A percentile compares a stretch with the other conserved stretches of the same genome.
These are phyloP conservation scores for Pyrenula aspistea DNA, from an alignment of 495 filamentous ascomycete genomes.

Conservation along the genomic window DNA sequence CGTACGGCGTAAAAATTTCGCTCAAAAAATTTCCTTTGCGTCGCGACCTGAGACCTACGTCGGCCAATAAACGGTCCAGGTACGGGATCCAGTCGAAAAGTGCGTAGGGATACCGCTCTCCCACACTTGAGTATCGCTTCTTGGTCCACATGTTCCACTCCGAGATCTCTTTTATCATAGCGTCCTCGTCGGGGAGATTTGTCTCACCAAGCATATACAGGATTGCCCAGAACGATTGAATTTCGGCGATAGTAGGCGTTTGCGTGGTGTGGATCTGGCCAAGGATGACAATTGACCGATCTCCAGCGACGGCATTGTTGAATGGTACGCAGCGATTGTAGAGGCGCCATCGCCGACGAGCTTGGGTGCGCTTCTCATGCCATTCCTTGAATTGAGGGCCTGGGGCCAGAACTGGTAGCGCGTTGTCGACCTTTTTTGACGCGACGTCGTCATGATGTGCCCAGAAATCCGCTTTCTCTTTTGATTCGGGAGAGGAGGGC, in stretches of 20 bases:
- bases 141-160: constrained; percentile 23
- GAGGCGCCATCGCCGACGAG: constrained; percentile 10
- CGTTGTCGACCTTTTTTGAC: constrained; percentile 13
- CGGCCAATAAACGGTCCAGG: constrained; percentile 2
- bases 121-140: constrained; percentile 20
- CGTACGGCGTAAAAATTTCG: neutral
- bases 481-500: neutral
- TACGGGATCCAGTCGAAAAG: constrained; percentile 15
- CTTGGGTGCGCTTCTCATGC: neutral
- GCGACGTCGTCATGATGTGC: constrained; percentile 12
- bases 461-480: constrained; percentile 7
- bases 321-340: constrained; percentile 11
- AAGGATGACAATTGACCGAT: constrained; percentile 16
- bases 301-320: constrained; percentile 8
- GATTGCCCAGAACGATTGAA: constrained; percentile 13
- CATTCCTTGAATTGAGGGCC: constrained; percentile 2
- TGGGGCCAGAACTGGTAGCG: constrained; percentile 9
- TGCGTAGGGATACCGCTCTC: constrained; percentile 12
- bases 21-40: neutral
- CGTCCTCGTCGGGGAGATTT: constrained; percentile 11
- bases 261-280: constrained; percentile 18
- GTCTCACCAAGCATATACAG: constrained; percentile 14
- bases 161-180: constrained; percentile 21
- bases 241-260: constrained; percentile 15
- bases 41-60: neutral